These are phyloP conservation scores for Corylus avellana DNA, from an alignment of 306 rosid genomes.

Conservation along the genomic window DNA sequence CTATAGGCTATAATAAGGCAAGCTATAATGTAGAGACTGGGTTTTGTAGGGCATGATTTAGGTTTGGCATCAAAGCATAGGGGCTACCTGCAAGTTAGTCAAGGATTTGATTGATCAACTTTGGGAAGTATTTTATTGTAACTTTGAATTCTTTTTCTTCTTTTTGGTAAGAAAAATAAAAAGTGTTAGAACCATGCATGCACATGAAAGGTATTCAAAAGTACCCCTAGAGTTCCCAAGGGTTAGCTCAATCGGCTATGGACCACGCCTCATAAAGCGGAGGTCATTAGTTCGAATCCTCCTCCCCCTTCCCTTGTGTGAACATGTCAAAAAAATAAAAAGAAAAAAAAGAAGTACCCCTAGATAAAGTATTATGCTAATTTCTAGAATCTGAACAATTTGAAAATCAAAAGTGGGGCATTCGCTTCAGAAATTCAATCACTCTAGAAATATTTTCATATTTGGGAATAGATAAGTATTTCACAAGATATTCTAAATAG, in stretches of 20 bases:
- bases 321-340: background rate
- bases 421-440: background rate
- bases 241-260: too few relatives aligned
- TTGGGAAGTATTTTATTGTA: background rate
- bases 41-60: background rate
- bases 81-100: background rate
- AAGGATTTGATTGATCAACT: background rate
- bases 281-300: too few relatives aligned
- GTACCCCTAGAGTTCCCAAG: background rate
- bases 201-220: background rate
- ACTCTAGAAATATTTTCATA: background rate
- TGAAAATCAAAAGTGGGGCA: background rate
- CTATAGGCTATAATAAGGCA: background rate
- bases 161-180: background rate
- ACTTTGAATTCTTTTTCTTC: background rate
- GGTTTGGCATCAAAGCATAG: background rate
- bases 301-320: too few relatives aligned
- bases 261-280: too few relatives aligned
- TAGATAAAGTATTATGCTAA: background rate
- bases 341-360: background rate
- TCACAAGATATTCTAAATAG: background rate
- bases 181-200: background rate
- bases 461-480: background rate
- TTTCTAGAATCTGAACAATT: background rate
- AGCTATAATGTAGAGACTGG: background rate